phyloP scores from a whole-genome alignment of 129 eudicot genomes.

The Artemisia argyi region DNA sequence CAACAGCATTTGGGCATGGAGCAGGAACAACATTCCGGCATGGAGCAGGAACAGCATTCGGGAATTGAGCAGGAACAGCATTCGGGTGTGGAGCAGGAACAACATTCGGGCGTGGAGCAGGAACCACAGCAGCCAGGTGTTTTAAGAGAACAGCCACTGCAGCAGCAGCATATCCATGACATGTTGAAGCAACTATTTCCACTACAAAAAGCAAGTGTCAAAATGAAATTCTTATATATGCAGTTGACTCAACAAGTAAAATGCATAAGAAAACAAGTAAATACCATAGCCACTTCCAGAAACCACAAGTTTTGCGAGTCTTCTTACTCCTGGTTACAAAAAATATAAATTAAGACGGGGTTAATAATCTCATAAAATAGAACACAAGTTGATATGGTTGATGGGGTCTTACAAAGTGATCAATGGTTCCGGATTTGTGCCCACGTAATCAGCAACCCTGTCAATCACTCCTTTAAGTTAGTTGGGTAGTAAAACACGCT shows the following conservation, averaged over 20 bases:
- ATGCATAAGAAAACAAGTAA: neutral
- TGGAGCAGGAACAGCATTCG: slow-evolving; percentile 45
- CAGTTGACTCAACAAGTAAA: neutral
- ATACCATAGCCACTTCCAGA: slow-evolving; percentile 98
- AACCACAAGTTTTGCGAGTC: slow-evolving; percentile 47
- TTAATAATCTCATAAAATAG: neutral
- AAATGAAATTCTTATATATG: no score
- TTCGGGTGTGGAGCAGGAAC: slow-evolving; percentile 36
- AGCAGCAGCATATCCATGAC: slow-evolving; percentile 65
- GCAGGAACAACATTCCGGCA: slow-evolving; percentile 27
- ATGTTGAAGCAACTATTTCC: slow-evolving; percentile 51
- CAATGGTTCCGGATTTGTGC: slow-evolving; percentile 74
- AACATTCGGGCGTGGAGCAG: slow-evolving; percentile 40
- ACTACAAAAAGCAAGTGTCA: slow-evolving; percentile 29
- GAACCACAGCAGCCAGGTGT: slow-evolving; percentile 44
- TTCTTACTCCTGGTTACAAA: slow-evolving; percentile 50
- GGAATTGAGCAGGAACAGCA: slow-evolving; percentile 44
- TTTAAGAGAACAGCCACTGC: slow-evolving; percentile 24
- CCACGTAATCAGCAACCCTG: slow-evolving; percentile 83
- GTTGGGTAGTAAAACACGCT: neutral
- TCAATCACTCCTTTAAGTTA: slow-evolving; percentile 7
- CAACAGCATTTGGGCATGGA: slow-evolving; percentile 30
- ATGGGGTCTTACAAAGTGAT: slow-evolving; percentile 58
- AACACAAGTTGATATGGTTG: neutral
- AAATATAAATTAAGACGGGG: neutral